phyloP scores from a whole-genome alignment of 345 rosid genomes.

The Gossypium rotundifolium region DNA sequence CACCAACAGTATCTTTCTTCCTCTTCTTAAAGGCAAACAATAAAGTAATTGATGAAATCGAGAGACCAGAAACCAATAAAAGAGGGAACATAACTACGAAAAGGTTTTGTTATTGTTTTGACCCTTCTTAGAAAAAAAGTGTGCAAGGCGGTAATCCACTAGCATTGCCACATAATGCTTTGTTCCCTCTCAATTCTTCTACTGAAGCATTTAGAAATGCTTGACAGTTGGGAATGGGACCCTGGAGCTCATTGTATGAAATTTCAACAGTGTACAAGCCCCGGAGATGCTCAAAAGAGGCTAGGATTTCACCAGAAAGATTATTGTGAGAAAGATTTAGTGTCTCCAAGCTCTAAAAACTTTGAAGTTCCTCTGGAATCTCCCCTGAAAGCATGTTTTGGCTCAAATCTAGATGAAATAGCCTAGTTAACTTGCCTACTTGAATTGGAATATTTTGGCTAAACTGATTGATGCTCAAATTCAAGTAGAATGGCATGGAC shows the following conservation, averaged over 20 bases:
- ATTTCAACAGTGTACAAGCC: slow-evolving; percentile 25
- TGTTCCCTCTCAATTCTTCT: slow-evolving; percentile 27
- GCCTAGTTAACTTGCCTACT: slow-evolving; percentile 21
- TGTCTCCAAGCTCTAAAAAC: slow-evolving; percentile 16
- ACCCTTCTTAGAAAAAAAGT: background rate
- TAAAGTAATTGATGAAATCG: background rate
- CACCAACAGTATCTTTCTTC: too few species aligned
- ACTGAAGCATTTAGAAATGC: slow-evolving; percentile 23
- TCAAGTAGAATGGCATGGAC: slow-evolving; percentile 22
- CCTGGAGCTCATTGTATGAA: slow-evolving; percentile 31
- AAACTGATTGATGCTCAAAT: slow-evolving; percentile 28
- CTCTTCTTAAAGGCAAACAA: background rate
- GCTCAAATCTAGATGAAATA: slow-evolving; percentile 29
- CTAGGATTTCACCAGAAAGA: slow-evolving; percentile 31
- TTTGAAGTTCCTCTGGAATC: slow-evolving; percentile 23
- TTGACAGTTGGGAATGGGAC: slow-evolving; percentile 28
- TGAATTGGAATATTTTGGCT: slow-evolving; percentile 25
- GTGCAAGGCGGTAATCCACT: slow-evolving; percentile 24
- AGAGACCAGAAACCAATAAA: background rate
- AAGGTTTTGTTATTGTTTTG: background rate
- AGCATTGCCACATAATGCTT: slow-evolving; percentile 27
- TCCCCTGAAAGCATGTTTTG: slow-evolving; percentile 27
- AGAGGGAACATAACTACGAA: background rate
- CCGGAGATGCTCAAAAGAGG: slow-evolving; percentile 7
- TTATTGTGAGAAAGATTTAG: slow-evolving; percentile 32